Conservation (phyloP, 768 basidiomycete species). For the Collybiopsis confluens region DNA sequence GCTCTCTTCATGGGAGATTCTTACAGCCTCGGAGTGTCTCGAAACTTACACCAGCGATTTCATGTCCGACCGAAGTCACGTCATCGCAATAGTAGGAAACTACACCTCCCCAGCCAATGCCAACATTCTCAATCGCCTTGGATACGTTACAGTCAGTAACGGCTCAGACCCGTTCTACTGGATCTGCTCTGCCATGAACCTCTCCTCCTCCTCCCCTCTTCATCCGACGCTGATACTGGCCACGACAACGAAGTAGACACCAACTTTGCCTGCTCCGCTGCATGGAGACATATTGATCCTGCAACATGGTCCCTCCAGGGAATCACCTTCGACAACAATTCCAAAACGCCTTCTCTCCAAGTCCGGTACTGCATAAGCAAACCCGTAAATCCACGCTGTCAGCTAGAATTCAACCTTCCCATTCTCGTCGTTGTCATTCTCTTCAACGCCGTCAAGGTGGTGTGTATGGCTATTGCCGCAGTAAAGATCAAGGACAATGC, state of each 20-base stretch:
- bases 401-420: too few relatives aligned
- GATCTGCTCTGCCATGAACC: not conserved
- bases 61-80: not conserved
- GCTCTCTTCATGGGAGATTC: not conserved
- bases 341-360: too few relatives aligned
- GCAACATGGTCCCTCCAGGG: too few relatives aligned
- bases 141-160: not conserved
- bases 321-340: too few relatives aligned
- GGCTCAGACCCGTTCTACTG: not conserved
- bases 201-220: too few relatives aligned
- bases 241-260: too few relatives aligned
- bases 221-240: too few relatives aligned
- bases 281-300: not conserved
- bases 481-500: too few relatives aligned
- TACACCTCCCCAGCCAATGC: not conserved
- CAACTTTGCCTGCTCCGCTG: not conserved
- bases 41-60: not conserved
- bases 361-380: not conserved
- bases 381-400: not conserved
- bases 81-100: not conserved
- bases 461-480: too few relatives aligned
- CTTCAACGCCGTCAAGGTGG: too few relatives aligned
- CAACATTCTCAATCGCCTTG: not conserved
- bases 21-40: not conserved
- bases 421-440: too few relatives aligned